Conservation (phyloP, 208 protist genomes). For the Wallacemonas sp. region DNA sequence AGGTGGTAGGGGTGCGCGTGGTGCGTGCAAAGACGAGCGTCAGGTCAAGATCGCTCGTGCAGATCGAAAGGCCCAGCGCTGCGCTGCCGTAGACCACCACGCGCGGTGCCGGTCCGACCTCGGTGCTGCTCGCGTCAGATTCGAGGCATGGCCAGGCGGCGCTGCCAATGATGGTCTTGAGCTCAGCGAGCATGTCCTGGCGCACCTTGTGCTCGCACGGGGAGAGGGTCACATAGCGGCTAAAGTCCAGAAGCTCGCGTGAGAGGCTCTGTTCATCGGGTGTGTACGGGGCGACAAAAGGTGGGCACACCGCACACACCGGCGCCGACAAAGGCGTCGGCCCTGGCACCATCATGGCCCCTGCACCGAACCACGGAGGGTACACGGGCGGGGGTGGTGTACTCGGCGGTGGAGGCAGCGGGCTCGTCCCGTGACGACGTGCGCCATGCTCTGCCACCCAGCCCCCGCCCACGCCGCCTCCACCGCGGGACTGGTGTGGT, state of each 20-base stretch:
- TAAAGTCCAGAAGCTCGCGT: constrained; percentile 51
- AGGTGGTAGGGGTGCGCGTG: too few relatives aligned
- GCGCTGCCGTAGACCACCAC: constrained; percentile 67
- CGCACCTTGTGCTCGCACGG: constrained; percentile 28
- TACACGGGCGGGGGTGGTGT: too few relatives aligned
- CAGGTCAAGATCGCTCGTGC: constrained; percentile 61
- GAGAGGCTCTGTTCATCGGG: constrained; percentile 42
- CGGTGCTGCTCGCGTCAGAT: not conserved
- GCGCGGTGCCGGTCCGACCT: not conserved
- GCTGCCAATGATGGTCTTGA: not conserved
- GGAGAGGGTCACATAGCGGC: constrained; percentile 32
- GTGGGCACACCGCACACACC: too few relatives aligned
- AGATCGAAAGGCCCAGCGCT: constrained; percentile 56
- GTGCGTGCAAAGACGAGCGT: constrained; percentile 28
- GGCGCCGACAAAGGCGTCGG: too few relatives aligned
- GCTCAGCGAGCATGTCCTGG: constrained; percentile 22
- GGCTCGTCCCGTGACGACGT: too few relatives aligned
- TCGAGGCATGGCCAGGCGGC: not conserved
- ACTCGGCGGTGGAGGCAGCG: too few relatives aligned
- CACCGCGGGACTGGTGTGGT: too few relatives aligned
- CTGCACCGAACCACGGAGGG: too few relatives aligned
- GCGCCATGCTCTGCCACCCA: too few relatives aligned
- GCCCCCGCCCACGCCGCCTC: too few relatives aligned
- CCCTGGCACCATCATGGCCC: too few relatives aligned
- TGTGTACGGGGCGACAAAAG: constrained; percentile 18